phyloP scores from a whole-genome alignment of 306 rosid species.

The Glycine soja region DNA sequence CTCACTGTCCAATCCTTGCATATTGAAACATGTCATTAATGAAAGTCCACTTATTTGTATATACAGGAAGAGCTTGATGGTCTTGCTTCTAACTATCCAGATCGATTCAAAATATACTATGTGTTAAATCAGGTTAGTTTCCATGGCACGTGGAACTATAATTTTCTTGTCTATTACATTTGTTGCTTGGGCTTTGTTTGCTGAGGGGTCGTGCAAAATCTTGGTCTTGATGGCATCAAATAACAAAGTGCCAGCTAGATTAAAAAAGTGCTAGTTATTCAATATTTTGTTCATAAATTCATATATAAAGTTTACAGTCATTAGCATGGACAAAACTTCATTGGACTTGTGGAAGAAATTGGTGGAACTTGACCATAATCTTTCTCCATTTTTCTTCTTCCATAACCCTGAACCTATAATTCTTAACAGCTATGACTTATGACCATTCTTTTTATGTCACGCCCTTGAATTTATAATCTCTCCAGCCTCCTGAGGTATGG shows the following conservation, averaged over 20 bases:
- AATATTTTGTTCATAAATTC: not conserved
- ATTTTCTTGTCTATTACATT: conserved; percentile 5
- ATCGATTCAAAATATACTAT: conserved; percentile 71
- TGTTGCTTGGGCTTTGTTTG: conserved; percentile 27
- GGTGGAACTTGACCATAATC: conserved; percentile 15
- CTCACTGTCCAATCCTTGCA: not conserved
- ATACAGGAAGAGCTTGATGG: conserved; percentile 89
- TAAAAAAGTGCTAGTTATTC: not conserved
- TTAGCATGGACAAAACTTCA: conserved; percentile 18
- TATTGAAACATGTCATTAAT: conserved; percentile 19
- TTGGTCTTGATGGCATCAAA: conserved; percentile 30
- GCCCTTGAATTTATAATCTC: conserved; percentile 39
- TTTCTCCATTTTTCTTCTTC: not conserved
- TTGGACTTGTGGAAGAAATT: conserved; percentile 14
- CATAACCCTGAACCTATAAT: not conserved
- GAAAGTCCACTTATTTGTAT: conserved; percentile 21
- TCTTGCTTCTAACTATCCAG: conserved; percentile 73
- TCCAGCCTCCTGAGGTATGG: conserved; percentile 94
- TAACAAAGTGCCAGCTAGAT: conserved; percentile 12
- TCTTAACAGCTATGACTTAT: conserved; percentile 4
- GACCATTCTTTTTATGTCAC: conserved; percentile 17
- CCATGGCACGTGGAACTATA: conserved; percentile 35
- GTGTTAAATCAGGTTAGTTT: conserved; percentile 85
- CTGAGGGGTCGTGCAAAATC: not conserved
- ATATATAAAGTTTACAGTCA: not conserved